Conservation (phyloP, 495 filamentous ascomycete species). For the Xylaria acuta region DNA sequence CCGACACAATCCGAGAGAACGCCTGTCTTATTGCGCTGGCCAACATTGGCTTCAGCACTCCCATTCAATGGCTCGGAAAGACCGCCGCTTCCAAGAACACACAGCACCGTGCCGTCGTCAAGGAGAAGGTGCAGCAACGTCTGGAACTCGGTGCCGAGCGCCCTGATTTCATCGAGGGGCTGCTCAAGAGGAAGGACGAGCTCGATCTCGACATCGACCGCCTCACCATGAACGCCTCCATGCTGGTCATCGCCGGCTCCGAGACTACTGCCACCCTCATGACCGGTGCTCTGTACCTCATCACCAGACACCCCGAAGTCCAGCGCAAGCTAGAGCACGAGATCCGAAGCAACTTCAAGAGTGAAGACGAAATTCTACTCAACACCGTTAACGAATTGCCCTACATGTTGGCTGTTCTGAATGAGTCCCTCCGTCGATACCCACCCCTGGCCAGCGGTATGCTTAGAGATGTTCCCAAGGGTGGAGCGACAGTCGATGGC, state of each 20-base stretch:
- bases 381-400: slow-evolving; percentile 50
- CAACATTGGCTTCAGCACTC: slow-evolving; percentile 28
- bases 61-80: slow-evolving; percentile 23
- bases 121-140: slow-evolving; percentile 49
- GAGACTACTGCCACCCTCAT: slow-evolving; percentile 69
- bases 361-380: slow-evolving; percentile 59
- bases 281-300: slow-evolving; percentile 57
- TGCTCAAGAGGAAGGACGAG: slow-evolving; percentile 56
- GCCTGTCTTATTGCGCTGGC: slow-evolving; percentile 36
- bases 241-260: slow-evolving; percentile 60
- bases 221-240: slow-evolving; percentile 48
- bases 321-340: slow-evolving; percentile 56
- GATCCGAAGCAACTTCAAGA: slow-evolving; percentile 57
- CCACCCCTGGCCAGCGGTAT: slow-evolving; percentile 59
- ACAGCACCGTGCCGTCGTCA: slow-evolving; percentile 44
- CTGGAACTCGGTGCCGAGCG: slow-evolving; percentile 49
- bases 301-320: slow-evolving; percentile 53
- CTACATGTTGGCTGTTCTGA: slow-evolving; percentile 63
- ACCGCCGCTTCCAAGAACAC: slow-evolving; percentile 40
- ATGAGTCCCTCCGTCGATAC: slow-evolving; percentile 65
- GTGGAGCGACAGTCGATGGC: slow-evolving; percentile 56
- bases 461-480: slow-evolving; percentile 52
- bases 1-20: slow-evolving; percentile 45
- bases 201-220: slow-evolving; percentile 41
- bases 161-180: slow-evolving; percentile 56